Evolutionary conservation across 371 early-diverging fungal genomes (phyloP), one percentile per base, ranked within the genome.

Genomic region (Circinella minor): DNA sequence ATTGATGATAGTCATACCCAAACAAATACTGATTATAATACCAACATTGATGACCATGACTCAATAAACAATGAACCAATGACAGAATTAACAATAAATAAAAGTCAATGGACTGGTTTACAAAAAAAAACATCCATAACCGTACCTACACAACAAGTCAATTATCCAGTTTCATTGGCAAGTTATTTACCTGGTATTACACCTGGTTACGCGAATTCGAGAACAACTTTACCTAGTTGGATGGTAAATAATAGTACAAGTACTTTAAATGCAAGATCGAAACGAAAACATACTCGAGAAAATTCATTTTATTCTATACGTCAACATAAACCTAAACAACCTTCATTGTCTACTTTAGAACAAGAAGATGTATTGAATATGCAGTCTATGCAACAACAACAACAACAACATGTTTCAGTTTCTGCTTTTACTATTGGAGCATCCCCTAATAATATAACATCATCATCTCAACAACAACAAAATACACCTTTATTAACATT

Each of bases 321-420:
- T 14, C 68, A 68, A n/a, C 68, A 68, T 34, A n/a, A 59, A 27
- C 66, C 55, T 38, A 39, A 60, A 39, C 60, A 67, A 37, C 55
- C 66, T 11, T 47, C 57, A 18, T 54, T 43, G 6, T 57, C 57
- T 11, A 27, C 57, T 27, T 27, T 27, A 57, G 57, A 27, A 27
- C 57, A 43, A 43, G 9, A 43, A 43, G 9, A 43, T 1, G 9
- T 43, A 11, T 27, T 27, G 27, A 27, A 27, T 27, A 43, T 43
- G 43, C 43, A 43, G 43, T 43, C 66, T 17, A 54, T 57, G 54
- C 36, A 36, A 27, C 27, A 27, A 34, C 36, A 36, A 34, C 36
- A 36, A 34, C 39, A 20, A 55, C 20, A 66, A 20, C 43, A 57
- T n/a, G 36, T 57, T 57, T 57, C 57, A 34, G n/a, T 57, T 18